phyloP scores from a whole-genome alignment of 1,284 basidiomycete genomes.

The Moniliophthora roreri region DNA sequence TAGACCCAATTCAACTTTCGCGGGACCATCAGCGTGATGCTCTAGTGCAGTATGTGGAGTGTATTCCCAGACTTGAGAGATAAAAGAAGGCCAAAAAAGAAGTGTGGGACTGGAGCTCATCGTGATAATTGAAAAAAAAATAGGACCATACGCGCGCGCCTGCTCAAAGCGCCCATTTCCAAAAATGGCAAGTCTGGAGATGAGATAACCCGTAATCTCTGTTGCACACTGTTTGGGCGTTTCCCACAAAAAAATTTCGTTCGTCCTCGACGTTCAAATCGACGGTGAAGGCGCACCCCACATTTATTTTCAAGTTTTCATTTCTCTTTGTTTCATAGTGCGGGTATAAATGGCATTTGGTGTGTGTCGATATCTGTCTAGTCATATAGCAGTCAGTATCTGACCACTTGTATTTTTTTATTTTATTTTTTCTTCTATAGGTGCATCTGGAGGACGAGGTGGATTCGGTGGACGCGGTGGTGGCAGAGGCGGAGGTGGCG shows the following conservation, averaged over 20 bases:
- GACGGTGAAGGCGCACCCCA: not conserved
- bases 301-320: not conserved
- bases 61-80: no score
- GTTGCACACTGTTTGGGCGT: no score
- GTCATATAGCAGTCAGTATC: not conserved
- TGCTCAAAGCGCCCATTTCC: no score
- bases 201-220: no score
- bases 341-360: constrained; percentile 25
- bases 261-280: not conserved
- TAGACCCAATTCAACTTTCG: no score
- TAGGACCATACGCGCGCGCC: no score
- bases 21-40: no score
- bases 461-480: constrained; percentile 45
- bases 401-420: not conserved
- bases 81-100: no score
- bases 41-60: no score
- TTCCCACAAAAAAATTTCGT: constrained; percentile 12
- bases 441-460: constrained; percentile 54
- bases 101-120: no score
- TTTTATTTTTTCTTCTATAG: constrained; percentile 28
- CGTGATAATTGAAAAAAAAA: no score
- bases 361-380: constrained; percentile 8
- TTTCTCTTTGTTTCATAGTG: constrained; percentile 2
- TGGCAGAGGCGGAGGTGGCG: constrained; percentile 26
- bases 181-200: no score